These are phyloP conservation scores for Chlamydomonas eustigma DNA, from an alignment of 139 green algal species.

Conservation along the genomic window DNA sequence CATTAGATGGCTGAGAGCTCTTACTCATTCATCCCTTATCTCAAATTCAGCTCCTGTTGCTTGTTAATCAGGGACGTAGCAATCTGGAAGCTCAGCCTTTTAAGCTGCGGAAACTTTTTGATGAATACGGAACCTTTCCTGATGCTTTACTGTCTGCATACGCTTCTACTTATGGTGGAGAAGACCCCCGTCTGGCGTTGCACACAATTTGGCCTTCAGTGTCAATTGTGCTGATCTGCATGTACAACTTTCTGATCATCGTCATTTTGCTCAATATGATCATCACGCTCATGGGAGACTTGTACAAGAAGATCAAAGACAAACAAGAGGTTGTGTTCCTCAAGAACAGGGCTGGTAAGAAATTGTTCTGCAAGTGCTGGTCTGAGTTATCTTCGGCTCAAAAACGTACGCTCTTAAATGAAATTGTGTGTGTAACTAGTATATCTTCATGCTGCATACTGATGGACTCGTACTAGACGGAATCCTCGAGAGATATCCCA, in stretches of 20 bases:
- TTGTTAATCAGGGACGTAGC: too few species aligned
- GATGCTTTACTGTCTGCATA: neutral
- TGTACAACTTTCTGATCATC: conserved; percentile 37
- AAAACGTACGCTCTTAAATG: neutral
- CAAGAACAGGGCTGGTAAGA: neutral
- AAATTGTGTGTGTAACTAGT: neutral
- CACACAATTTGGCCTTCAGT: conserved; percentile 11
- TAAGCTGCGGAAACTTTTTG: neutral
- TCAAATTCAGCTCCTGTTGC: too few species aligned
- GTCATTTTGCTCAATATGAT: conserved; percentile 46
- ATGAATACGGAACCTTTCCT: neutral
- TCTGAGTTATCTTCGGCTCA: neutral
- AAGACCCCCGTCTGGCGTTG: conserved; percentile 12
- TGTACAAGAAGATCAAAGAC: conserved; percentile 28
- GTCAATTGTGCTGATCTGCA: conserved; percentile 29
- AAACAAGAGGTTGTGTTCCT: conserved; percentile 7
- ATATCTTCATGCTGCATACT: neutral
- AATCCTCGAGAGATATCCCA: neutral
- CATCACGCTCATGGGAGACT: conserved; percentile 43
- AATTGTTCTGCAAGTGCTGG: neutral
- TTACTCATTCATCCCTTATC: too few species aligned
- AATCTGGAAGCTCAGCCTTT: neutral
- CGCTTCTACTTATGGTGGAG: too few species aligned
- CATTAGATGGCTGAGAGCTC: too few species aligned
- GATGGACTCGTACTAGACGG: neutral